Evolutionary conservation across 139 green algal genomes (phyloP).

Genomic region (Chlamydomonas schloesseri): DNA sequence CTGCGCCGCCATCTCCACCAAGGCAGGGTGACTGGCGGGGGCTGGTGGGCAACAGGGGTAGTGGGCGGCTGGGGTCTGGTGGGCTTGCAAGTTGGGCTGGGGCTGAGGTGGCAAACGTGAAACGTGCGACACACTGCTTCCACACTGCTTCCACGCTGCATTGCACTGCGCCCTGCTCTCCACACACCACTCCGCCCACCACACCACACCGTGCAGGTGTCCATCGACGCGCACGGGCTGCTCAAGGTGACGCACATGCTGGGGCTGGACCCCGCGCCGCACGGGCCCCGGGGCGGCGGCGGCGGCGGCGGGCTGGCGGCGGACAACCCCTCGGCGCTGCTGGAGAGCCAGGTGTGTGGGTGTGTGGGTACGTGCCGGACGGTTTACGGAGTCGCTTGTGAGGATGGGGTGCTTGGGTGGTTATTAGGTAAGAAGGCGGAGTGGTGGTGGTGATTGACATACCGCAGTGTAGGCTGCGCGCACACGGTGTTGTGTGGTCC

Average conservation of each 20-base stretch:
- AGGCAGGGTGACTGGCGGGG: constrained; percentile 31
- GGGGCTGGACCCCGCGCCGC: constrained; percentile 21
- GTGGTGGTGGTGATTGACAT: too few species aligned
- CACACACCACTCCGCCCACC: not conserved
- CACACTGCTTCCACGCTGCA: too few species aligned
- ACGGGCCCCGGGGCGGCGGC: too few species aligned
- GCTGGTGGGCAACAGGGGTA: not conserved
- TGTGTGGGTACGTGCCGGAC: not conserved
- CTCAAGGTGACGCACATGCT: constrained; percentile 72
- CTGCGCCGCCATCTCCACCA: constrained; percentile 48
- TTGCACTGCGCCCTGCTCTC: too few species aligned
- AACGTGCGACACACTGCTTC: too few species aligned
- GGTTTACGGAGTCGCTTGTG: not conserved
- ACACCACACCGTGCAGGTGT: constrained; percentile 47
- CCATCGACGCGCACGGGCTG: constrained; percentile 65
- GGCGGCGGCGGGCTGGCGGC: not conserved
- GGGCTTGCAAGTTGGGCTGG: too few species aligned
- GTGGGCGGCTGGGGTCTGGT: not conserved
- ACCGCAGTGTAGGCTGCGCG: too few species aligned
- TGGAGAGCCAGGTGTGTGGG: constrained; percentile 30
- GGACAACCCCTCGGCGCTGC: not conserved
- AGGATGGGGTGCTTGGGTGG: not conserved
- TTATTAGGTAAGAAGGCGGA: too few species aligned
- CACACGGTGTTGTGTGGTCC: too few species aligned
- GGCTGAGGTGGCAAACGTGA: too few species aligned